These are phyloP conservation scores for Cyclotella baltica DNA, from an alignment of 108 stramenopile genomes.

Conservation along the genomic window DNA sequence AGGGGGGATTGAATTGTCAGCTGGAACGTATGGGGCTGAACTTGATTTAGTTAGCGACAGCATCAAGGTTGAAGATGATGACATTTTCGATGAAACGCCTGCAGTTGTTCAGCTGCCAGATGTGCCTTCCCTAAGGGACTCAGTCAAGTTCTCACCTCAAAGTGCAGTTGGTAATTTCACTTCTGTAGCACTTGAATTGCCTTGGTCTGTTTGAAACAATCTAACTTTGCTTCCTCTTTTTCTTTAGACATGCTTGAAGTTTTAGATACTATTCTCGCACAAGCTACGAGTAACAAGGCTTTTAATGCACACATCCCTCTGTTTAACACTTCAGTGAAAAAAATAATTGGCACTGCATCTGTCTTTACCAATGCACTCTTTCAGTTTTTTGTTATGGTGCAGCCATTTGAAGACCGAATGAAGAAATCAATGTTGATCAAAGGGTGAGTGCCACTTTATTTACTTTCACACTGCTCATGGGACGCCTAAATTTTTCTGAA, in stretches of 20 bases:
- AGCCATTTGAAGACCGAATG: conserved; percentile 4
- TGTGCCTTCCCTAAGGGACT: conserved; percentile 14
- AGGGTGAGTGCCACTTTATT: not conserved
- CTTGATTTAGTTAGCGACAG: conserved; percentile 6
- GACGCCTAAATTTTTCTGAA: too few relatives aligned
- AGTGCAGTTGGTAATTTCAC: conserved; percentile 10
- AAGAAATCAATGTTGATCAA: conserved; percentile 5
- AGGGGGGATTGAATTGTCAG: too few relatives aligned
- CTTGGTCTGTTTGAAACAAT: too few relatives aligned
- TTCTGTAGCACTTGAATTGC: too few relatives aligned
- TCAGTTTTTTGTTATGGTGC: conserved; percentile 21
- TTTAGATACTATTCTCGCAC: conserved; percentile 24
- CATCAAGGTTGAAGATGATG: conserved; percentile 14
- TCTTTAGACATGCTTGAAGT: conserved; percentile 16
- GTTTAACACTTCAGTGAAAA: conserved; percentile 26
- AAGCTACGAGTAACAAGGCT: conserved; percentile 29
- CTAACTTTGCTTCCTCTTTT: too few relatives aligned
- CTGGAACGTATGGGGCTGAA: conserved; percentile 13
- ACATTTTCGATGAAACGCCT: conserved; percentile 31
- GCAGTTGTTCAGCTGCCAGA: conserved; percentile 13
- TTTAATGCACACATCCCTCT: conserved; percentile 28
- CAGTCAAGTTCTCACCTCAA: conserved; percentile 29
- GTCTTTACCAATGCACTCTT: conserved; percentile 25
- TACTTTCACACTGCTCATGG: too few relatives aligned
- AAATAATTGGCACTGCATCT: conserved; percentile 22